Evolutionary conservation across 805 yeast species (phyloP), one percentile per base, ranked within the genome.

Genomic region (Torulaspora microellipsoides): DNA sequence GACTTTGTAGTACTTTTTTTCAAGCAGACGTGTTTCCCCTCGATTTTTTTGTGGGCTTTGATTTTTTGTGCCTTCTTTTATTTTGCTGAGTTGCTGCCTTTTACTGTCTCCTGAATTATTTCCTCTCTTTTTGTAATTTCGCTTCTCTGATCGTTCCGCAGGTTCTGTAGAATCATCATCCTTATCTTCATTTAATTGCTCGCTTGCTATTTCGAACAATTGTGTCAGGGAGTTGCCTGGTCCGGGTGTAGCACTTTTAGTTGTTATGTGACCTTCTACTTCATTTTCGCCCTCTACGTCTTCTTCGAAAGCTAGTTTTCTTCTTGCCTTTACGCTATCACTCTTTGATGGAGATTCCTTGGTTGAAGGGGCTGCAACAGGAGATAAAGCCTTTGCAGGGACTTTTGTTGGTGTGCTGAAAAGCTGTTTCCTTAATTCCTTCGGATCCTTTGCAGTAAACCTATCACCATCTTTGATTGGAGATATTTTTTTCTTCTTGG

Each of bases 281-380:
- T 36, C 29, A 15, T 39, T 49, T 15, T 47, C 59, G 17, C 56
- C 52, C 9, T 43, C 53, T 15, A 38, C 42, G 15, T 54, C 63
- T 38, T 54, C 58, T 38, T 66, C 68, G 36, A 64, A 62, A 2
- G 59, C 61, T 45, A 61, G 50, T 43, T 58, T 61, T 51, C 64
- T 63, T 56, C 66, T 58, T 13, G 55, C 39, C 27, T 41, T 47
- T 12, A 40, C 31, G 4, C 50, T 46, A 9, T 46, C 35, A 12
- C 36, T 31, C 31, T 36, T 36, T 15, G 31, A 10, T 8, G 46
- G 42, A n/a, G 43, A 29, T 9, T 36, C 42, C 23, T 40, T 40
- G 10, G 20, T 27, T 9, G 12, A 25, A 10, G 25, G 27, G 5
- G 36, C 41, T 38, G 39, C 40, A 9, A 34, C 20, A 2, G 51